Percentiles rank a stretch among this genome's conserved stretches.
Evolutionary conservation across 306 rosid genomes (phyloP).

Genomic region (barrel medic (Medicago truncatula)): DNA sequence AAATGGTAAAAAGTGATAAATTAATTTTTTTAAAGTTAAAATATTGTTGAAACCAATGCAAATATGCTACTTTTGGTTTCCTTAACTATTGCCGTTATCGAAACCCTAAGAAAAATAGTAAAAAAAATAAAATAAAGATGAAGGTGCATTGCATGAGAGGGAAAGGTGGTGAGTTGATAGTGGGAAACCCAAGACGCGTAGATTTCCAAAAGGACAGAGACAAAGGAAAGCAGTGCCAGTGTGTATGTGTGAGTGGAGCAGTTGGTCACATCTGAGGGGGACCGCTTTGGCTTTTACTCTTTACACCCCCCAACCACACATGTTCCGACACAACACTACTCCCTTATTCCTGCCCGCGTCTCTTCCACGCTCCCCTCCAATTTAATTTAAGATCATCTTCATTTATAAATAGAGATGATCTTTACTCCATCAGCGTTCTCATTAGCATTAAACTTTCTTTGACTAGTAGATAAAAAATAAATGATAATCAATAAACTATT

Average conservation of each 20-base stretch:
- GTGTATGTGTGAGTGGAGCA: slow-evolving; percentile 46
- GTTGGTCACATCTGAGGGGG: slow-evolving; percentile 68
- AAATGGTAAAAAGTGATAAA: too few relatives aligned
- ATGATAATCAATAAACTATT: too few relatives aligned
- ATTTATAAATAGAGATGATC: too few relatives aligned
- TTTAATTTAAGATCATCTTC: too few relatives aligned
- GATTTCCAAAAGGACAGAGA: slow-evolving; percentile 28
- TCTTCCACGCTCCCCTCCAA: background rate
- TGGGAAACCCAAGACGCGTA: slow-evolving; percentile 34
- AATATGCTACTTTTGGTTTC: too few relatives aligned
- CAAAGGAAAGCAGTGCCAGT: slow-evolving; percentile 28
- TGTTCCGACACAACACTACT: background rate
- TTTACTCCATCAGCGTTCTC: too few relatives aligned
- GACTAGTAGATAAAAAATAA: too few relatives aligned
- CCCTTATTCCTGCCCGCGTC: background rate
- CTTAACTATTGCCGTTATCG: too few relatives aligned
- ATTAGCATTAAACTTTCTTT: too few relatives aligned
- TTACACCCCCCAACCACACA: slow-evolving; percentile 30
- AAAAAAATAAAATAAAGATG: background rate
- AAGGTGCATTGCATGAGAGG: background rate
- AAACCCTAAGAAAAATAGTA: too few relatives aligned
- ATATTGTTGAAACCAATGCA: too few relatives aligned
- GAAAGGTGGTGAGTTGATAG: background rate
- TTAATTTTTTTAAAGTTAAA: too few relatives aligned
- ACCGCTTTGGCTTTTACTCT: slow-evolving; percentile 41